A percentile compares a stretch with the other conserved stretches of the same genome.
phyloP scores from a whole-genome alignment of 441 rosid genomes.

The Metrosideros polymorpha region DNA sequence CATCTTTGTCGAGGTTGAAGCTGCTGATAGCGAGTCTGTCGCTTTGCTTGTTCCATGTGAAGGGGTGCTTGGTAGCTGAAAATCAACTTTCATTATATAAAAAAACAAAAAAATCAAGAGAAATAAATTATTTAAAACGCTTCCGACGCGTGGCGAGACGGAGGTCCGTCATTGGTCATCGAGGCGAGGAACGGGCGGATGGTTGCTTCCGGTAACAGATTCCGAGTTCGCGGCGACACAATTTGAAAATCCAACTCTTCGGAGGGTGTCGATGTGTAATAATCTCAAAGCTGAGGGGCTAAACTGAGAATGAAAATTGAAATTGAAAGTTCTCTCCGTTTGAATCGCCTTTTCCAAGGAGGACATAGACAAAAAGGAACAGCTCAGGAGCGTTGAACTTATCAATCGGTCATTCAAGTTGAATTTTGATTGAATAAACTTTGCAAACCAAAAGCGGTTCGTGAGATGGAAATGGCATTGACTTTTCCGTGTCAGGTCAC shows the following conservation, averaged over 20 bases:
- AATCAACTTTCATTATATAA: background rate
- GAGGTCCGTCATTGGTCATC: background rate
- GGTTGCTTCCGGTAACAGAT: background rate
- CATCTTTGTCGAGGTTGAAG: conserved; percentile 42
- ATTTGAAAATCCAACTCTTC: background rate
- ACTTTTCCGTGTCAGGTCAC: background rate
- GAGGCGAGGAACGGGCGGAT: background rate
- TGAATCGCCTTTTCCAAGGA: background rate
- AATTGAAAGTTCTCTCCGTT: background rate
- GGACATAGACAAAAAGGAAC: background rate
- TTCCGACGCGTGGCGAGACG: background rate
- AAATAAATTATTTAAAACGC: background rate
- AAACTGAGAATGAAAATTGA: background rate
- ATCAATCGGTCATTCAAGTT: background rate
- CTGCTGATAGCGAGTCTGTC: conserved; percentile 35
- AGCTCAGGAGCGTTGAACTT: background rate
- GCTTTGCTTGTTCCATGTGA: conserved; percentile 38
- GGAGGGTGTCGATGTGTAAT: accelerated
- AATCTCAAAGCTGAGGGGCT: background rate
- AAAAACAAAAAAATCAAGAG: background rate
- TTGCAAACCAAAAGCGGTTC: background rate
- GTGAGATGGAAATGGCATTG: background rate
- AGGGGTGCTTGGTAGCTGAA: conserved; percentile 81
- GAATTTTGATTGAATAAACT: background rate
- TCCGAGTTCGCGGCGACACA: background rate